These are phyloP conservation scores for Colletotrichum horii DNA, from an alignment of 2,329 filamentous ascomycete species.

Conservation along the genomic window DNA sequence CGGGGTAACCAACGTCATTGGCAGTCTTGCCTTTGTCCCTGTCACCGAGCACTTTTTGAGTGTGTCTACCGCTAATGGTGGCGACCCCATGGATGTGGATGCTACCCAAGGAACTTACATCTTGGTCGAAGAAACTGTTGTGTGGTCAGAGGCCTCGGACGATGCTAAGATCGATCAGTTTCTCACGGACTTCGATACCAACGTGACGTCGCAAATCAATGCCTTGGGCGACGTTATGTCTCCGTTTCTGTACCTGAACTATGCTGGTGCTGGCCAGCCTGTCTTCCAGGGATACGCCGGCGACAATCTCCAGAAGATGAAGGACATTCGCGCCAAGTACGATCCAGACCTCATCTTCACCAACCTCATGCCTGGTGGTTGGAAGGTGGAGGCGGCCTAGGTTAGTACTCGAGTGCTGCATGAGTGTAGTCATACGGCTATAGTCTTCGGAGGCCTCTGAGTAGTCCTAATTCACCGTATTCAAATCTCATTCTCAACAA, in stretches of 20 bases:
- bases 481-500: not conserved
- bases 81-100: not conserved
- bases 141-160: not conserved
- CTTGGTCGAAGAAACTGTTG: not conserved
- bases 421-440: not conserved
- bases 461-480: fast-evolving
- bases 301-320: not conserved
- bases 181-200: not conserved
- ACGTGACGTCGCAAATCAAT: not conserved
- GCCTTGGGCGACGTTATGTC: not conserved
- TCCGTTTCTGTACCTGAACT: not conserved
- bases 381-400: not conserved
- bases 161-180: not conserved
- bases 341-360: not conserved
- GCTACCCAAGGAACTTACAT: not conserved
- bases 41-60: not conserved
- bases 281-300: not conserved
- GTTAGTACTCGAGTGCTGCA: not conserved
- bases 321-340: not conserved
- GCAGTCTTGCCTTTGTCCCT: not conserved
- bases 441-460: not conserved
- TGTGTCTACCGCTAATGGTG: not conserved
- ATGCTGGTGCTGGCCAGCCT: not conserved
- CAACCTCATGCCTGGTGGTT: not conserved
- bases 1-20: not conserved